These are phyloP conservation scores for Panaeolus papilionaceus DNA, from an alignment of 768 basidiomycete species.

Conservation along the genomic window DNA sequence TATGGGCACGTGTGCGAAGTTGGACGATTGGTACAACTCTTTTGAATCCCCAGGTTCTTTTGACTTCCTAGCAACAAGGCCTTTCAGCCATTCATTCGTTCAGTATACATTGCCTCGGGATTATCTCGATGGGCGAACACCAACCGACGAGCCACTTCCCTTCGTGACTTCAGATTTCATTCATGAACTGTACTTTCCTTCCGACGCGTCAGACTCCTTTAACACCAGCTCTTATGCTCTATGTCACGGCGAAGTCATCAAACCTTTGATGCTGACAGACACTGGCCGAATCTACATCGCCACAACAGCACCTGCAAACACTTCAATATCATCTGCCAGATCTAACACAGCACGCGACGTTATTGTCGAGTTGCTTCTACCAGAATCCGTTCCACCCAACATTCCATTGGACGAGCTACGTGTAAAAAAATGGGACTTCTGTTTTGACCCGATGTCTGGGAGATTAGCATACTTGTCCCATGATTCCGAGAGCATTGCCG, in stretches of 20 bases:
- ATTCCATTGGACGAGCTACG: background rate
- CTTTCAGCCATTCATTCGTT: background rate
- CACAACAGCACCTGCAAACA: background rate
- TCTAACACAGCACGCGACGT: background rate
- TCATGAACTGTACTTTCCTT: too few species aligned
- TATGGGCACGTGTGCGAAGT: background rate
- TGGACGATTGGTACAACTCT: background rate
- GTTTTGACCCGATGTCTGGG: slow-evolving; percentile 1
- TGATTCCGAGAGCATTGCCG: background rate
- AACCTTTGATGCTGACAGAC: background rate
- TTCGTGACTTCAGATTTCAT: too few species aligned
- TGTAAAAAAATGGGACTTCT: background rate
- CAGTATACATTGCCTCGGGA: background rate
- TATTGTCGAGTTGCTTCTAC: background rate
- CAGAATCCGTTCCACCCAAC: background rate
- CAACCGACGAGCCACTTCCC: background rate
- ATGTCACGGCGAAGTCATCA: background rate
- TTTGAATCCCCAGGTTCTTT: background rate
- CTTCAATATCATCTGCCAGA: background rate
- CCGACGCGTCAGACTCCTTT: background rate
- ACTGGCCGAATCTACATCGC: background rate
- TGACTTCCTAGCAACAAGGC: background rate
- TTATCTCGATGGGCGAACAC: too few species aligned
- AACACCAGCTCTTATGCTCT: background rate
- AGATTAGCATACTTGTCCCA: background rate